Evolutionary conservation across 1,284 basidiomycete genomes (phyloP), one percentile per base, ranked within the genome.

Genomic region (Trichosporon sp.): DNA sequence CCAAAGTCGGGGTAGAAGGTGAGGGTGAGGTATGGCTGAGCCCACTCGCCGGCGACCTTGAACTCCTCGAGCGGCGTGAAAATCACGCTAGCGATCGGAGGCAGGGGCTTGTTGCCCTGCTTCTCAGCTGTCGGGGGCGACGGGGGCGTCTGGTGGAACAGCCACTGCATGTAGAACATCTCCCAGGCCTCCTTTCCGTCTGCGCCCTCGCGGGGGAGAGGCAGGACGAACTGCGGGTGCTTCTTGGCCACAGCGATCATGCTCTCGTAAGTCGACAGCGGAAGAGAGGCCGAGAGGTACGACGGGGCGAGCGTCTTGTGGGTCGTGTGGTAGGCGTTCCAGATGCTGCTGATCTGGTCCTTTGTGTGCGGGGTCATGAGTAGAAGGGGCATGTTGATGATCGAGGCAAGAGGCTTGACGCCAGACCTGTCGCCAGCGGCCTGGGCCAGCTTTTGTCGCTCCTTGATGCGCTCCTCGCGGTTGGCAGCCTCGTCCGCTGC

Each of bases 31-130:
- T 91, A 89, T 0, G 95, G 95, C 36, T 93, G 94, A 3, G 95
- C 92, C 80, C 90, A 98, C 54, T 89, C 86, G 67, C 86, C 86
- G 32, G 90, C 87, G 63, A 88, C 82, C 81, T 98, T 96, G 85
- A 93, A 99, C 81, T 98, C 95, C 70, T 91, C 89, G 58, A 98
- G 84, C 4, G 95, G 91, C 0, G 95, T 95, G 82, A 96, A 96
- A 59, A 99, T 85, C 44, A 95, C 84, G 0, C 92, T 81, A 1
- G 81, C 78, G 2, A 77, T 80, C 44, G 63, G 74, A 59, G 56
- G 82, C 70, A 65, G 76, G 67, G 29, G 77, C 85, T 21, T 81
- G 63, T 44, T n/a, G 33, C 25, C 56, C 6, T 49, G 4, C 27
- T 34, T 34, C 23, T 49, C 32, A 2, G 46, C 46, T 19, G 59